Base-by-base conservation (phyloP, 805 yeast species). In the Blastobotrys muscicola region DNA sequence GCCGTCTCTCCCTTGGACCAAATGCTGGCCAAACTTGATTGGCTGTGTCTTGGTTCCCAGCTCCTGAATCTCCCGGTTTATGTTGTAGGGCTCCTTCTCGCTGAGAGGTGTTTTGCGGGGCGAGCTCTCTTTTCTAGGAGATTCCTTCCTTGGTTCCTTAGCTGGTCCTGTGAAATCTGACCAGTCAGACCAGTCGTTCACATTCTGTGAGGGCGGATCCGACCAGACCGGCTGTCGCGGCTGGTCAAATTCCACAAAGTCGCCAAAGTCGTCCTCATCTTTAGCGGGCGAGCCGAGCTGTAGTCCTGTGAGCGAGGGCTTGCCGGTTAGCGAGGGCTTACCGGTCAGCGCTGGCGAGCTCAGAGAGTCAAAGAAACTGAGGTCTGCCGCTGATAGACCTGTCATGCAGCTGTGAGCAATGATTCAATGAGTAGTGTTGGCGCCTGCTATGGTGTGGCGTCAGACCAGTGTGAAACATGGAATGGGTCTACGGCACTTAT, bases 211-310 rank as follows among this genome's bases (percentile, higher is more conserved):
- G 3, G 37, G 37, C 3, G 39, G 14, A 16, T 23, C 29, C 30
- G 39, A 15, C 20, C 14, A 12, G 4, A 13, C 14, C 20, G 36
- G 14, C 13, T 36, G 12, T 16, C 12, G 3, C 13, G 15, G n/a
- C 29, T 36, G 39, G 7, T 71, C 81, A 6, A 74, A 75, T 50
- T 76, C 84, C 7, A 79, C 79, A 53, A 54, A 55, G 16, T 55
- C 59, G 14, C 68, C 82, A 38, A 78, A 75, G 50, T 70, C 75
- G 36, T 54, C 58, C 16, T 53, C 56, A 15, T 46, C 52, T 11
- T 35, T 49, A 3, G 9, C 39, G 10, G 29, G 29, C 2, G 38
- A 14, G 15, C 23, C 8, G 8, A 6, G 38, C 33, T 13, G 10
- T 41, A 23, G 5, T 29, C 14, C 16, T n/a, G 20, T 39, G 29